These are phyloP conservation scores for Venustampulla echinocandica DNA, from an alignment of 495 filamentous ascomycete species.

Conservation along the genomic window DNA sequence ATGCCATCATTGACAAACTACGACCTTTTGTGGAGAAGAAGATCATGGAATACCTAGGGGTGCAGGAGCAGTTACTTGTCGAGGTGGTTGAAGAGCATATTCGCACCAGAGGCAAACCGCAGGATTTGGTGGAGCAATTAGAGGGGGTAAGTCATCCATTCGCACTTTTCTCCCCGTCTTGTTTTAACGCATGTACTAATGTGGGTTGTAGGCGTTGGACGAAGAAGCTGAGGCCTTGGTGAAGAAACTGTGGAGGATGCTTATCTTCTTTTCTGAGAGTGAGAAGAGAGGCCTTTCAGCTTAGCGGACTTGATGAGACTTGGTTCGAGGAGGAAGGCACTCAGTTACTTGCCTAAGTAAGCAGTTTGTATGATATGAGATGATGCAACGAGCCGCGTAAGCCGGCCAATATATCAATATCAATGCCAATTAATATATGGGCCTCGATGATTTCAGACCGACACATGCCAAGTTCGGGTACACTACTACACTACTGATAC, in stretches of 20 bases:
- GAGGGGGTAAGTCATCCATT: constrained; percentile 75
- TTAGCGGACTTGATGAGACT: too few species aligned
- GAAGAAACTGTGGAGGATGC: constrained; percentile 95
- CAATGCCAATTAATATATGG: too few species aligned
- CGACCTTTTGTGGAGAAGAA: constrained; percentile 96
- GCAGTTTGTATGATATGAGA: too few species aligned
- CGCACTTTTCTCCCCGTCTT: constrained; percentile 8
- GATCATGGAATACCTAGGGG: constrained; percentile 89
- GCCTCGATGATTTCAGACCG: too few species aligned
- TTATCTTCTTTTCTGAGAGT: constrained; percentile 95
- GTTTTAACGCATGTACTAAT: constrained; percentile 27
- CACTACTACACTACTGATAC: too few species aligned
- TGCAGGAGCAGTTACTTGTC: constrained; percentile 93
- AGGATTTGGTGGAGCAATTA: constrained; percentile 74
- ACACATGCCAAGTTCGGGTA: too few species aligned
- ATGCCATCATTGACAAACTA: constrained; percentile 75
- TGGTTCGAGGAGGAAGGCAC: too few species aligned
- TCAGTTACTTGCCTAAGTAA: too few species aligned
- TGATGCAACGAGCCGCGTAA: too few species aligned
- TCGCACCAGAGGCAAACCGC: constrained; percentile 63
- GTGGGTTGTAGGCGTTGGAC: constrained; percentile 60
- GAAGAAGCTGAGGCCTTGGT: constrained; percentile 92
- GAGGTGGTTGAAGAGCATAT: constrained; percentile 87
- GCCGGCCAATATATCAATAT: too few species aligned
- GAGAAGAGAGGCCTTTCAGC: constrained; percentile 83